phyloP scores from a whole-genome alignment of 768 basidiomycete species.

The Rhodotorula paludigena region DNA sequence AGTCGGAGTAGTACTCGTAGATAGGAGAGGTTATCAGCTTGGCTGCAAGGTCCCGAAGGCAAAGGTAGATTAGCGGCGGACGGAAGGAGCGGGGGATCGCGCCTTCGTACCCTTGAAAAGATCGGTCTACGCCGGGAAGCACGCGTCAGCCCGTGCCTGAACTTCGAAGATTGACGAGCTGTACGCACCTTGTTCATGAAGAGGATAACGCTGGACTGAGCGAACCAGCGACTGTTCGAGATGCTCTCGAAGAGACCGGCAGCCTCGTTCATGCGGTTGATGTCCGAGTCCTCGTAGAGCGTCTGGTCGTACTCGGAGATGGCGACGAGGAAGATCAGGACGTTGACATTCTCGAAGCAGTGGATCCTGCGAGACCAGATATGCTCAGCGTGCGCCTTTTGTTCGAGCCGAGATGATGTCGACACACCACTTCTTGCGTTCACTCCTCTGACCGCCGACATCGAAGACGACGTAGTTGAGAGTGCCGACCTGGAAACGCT shows the following conservation, averaged over 20 bases:
- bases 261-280: constrained; percentile 95
- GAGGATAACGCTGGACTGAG: constrained; percentile 81
- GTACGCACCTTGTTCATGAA: constrained; percentile 33
- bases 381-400: background rate
- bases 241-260: constrained; percentile 95
- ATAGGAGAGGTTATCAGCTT: constrained; percentile 81
- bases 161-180: too few species aligned
- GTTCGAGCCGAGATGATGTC: background rate
- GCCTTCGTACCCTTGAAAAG: constrained; percentile 62
- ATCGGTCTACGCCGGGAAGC: too few species aligned
- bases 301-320: constrained; percentile 97
- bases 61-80: background rate
- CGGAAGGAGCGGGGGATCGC: background rate
- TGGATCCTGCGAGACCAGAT: constrained; percentile 55
- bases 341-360: constrained; percentile 92
- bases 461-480: constrained; percentile 63
- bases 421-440: constrained; percentile 77
- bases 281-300: constrained; percentile 52
- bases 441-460: constrained; percentile 80
- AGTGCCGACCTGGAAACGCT: constrained; percentile 83
- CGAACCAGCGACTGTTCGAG: constrained; percentile 95
- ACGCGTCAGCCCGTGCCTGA: too few species aligned
- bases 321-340: constrained; percentile 85
- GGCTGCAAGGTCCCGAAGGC: constrained; percentile 47
- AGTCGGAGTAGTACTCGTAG: constrained; percentile 85